Conservation (phyloP, 192 early-diverging fungal species). For the Linnemannia zychae region DNA sequence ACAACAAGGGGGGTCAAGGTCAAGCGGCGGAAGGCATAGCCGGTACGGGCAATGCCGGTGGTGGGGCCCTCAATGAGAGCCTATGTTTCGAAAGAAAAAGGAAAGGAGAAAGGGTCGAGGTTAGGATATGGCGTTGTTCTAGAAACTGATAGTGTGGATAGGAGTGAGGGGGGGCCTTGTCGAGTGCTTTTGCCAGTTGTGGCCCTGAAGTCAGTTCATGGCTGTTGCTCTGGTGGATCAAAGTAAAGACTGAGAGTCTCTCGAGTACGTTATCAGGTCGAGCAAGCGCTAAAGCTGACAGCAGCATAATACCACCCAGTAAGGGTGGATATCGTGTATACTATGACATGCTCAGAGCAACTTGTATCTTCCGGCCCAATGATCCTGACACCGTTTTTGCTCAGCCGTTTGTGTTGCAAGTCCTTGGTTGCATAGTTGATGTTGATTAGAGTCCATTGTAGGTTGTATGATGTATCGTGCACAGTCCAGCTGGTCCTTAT, state of each 20-base stretch:
- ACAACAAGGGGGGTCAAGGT: constrained; percentile 92
- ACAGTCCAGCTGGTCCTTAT: background rate
- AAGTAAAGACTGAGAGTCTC: too few relatives aligned
- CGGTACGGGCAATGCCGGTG: constrained; percentile 92
- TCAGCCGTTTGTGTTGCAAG: background rate
- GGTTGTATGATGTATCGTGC: background rate
- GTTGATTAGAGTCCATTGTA: background rate
- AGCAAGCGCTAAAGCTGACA: too few relatives aligned
- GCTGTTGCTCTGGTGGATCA: too few relatives aligned
- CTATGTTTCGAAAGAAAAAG: constrained; percentile 40
- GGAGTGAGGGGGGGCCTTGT: background rate
- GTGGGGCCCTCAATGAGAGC: constrained; percentile 98
- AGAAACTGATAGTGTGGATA: background rate
- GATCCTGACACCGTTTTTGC: background rate
- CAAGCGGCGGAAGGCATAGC: constrained; percentile 90
- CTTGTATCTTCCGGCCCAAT: background rate
- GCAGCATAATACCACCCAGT: too few relatives aligned
- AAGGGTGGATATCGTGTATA: too few relatives aligned
- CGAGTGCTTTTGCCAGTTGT: background rate
- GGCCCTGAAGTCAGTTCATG: background rate
- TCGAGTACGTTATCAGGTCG: too few relatives aligned
- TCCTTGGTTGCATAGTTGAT: background rate
- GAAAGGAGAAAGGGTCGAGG: background rate
- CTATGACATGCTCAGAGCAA: background rate
- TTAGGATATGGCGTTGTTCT: background rate